These are phyloP conservation scores for Acarospora socialis DNA, from an alignment of 2,329 filamentous ascomycete species.

Conservation along the genomic window DNA sequence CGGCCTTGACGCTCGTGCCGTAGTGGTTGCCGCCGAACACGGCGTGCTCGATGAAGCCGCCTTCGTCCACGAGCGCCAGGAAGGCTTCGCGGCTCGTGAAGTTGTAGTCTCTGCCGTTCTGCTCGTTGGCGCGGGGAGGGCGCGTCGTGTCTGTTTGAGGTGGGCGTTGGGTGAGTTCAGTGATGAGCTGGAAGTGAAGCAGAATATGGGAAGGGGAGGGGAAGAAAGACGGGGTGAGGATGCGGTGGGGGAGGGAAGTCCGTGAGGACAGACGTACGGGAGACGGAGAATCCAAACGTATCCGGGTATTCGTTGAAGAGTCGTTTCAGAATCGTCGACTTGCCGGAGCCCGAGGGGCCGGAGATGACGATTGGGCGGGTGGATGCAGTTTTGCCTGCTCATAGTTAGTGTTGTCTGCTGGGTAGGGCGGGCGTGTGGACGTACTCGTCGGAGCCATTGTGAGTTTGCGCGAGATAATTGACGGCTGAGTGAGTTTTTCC, in stretches of 20 bases:
- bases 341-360: slow-evolving; percentile 66
- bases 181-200: slow-evolving; percentile 28
- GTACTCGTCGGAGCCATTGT: slow-evolving; percentile 7
- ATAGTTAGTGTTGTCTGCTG: too few species aligned
- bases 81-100: slow-evolving; percentile 57
- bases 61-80: slow-evolving; percentile 47
- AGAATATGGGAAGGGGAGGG: slow-evolving; percentile 30
- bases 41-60: slow-evolving; percentile 76
- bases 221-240: slow-evolving; percentile 38
- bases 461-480: too few species aligned
- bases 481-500: too few species aligned
- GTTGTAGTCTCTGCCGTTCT: slow-evolving; percentile 67
- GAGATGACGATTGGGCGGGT: slow-evolving; percentile 59
- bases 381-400: too few species aligned
- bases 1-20: slow-evolving; percentile 68
- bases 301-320: slow-evolving; percentile 53
- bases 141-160: slow-evolving; percentile 62
- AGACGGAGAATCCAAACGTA: slow-evolving; percentile 48
- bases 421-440: slow-evolving; percentile 39
- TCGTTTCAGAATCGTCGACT: slow-evolving; percentile 62
- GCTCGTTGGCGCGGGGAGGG: slow-evolving; percentile 57
- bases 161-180: slow-evolving; percentile 16
- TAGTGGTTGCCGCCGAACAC: slow-evolving; percentile 77
- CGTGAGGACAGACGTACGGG: slow-evolving; percentile 14
- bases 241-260: slow-evolving; percentile 29